A percentile compares a stretch with the other conserved stretches of the same genome.
Evolutionary conservation across 176 grass and related monocot genomes (phyloP).

Genomic region (Rhynchospora breviuscula): DNA sequence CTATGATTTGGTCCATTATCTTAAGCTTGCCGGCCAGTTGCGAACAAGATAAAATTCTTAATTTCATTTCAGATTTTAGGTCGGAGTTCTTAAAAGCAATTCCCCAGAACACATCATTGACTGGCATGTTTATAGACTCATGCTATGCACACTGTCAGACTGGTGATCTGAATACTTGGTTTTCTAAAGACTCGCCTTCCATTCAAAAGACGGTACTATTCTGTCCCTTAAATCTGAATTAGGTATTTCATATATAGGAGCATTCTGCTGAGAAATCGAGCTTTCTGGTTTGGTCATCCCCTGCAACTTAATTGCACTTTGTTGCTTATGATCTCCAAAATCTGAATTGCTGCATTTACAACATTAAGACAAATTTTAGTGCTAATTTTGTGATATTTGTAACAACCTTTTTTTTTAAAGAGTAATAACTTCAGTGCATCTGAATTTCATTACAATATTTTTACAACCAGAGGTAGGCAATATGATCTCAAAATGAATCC

Average conservation of each 20-base stretch:
- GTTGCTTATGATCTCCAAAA: background rate
- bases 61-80: conserved; percentile 50
- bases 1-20: background rate
- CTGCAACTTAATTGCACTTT: background rate
- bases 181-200: conserved; percentile 39
- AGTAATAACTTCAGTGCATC: background rate
- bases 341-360: background rate
- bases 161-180: conserved; percentile 59
- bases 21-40: no score
- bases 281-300: background rate
- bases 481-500: no score
- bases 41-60: background rate
- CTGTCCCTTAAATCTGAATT: background rate
- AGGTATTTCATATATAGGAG: background rate
- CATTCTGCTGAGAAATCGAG: background rate
- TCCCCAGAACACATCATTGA: conserved; percentile 34
- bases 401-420: background rate
- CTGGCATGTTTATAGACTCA: conserved; percentile 84
- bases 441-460: background rate
- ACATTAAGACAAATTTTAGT: background rate
- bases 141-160: conserved; percentile 86
- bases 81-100: conserved; percentile 58
- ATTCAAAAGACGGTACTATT: conserved; percentile 58
- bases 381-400: background rate
- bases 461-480: no score